Evolutionary conservation across 768 basidiomycete species (phyloP).

Genomic region (Suillus plorans): DNA sequence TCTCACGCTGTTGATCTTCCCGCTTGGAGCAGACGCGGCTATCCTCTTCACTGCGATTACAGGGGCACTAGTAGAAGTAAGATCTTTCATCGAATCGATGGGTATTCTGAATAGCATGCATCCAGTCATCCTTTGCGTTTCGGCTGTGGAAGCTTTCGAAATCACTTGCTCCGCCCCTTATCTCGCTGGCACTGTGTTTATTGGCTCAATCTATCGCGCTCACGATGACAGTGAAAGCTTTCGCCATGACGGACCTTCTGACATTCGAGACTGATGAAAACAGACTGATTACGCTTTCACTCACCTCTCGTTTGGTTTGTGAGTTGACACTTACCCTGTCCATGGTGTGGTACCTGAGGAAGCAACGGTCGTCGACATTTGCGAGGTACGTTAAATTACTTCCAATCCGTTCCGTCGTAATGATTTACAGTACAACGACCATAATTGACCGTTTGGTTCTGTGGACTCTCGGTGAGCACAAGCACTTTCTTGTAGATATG

Average conservation of each 20-base stretch:
- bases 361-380: background rate
- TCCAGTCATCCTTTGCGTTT: background rate
- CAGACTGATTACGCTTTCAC: background rate
- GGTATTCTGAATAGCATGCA: background rate
- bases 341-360: constrained; percentile 1
- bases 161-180: background rate
- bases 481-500: background rate
- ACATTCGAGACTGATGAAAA: background rate
- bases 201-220: background rate
- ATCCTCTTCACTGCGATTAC: constrained; percentile 2
- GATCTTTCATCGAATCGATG: background rate
- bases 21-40: background rate
- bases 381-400: background rate
- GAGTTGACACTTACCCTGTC: constrained; percentile 1
- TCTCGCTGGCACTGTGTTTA: constrained; percentile 1
- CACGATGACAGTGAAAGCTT: background rate
- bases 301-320: background rate
- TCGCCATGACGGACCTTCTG: background rate
- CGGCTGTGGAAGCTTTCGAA: constrained; percentile 6
- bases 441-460: background rate
- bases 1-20: background rate
- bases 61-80: background rate
- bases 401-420: background rate
- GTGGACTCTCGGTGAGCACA: constrained; percentile 5
- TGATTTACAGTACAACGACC: background rate